Percentiles rank a stretch among this genome's conserved stretches.
phyloP scores from a whole-genome alignment of 495 filamentous ascomycete species.

The Neurospora cerealis region DNA sequence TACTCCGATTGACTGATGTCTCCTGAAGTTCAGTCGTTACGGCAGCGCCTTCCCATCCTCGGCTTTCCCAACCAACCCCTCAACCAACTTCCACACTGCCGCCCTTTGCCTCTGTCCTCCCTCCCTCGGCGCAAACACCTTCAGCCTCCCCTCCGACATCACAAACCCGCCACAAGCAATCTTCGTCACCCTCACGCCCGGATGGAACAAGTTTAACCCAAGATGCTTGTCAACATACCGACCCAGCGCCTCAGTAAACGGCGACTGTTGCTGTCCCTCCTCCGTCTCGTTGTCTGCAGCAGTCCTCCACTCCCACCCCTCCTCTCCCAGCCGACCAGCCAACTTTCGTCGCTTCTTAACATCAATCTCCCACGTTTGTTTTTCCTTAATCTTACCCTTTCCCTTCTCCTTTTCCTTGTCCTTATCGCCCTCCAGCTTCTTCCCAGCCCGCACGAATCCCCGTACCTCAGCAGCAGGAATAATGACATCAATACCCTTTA shows the following conservation, averaged over 20 bases:
- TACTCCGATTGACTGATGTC: neutral
- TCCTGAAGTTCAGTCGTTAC: no score
- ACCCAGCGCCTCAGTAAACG: slow-evolving; percentile 34
- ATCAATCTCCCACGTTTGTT: slow-evolving; percentile 15
- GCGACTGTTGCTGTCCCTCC: slow-evolving; percentile 19
- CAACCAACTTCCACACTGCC: slow-evolving; percentile 8
- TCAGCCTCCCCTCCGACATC: slow-evolving; percentile 32
- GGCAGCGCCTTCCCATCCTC: no score
- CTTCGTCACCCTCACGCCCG: slow-evolving; percentile 29
- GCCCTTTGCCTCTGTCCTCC: neutral
- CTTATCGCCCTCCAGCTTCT: neutral
- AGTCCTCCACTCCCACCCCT: slow-evolving; percentile 36
- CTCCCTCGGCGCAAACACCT: slow-evolving; percentile 25
- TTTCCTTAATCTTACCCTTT: slow-evolving; percentile 5
- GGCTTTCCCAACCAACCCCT: slow-evolving; percentile 9
- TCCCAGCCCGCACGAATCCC: slow-evolving; percentile 11
- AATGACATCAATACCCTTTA: slow-evolving; percentile 34
- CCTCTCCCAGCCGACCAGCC: slow-evolving; percentile 29
- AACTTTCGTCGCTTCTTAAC: slow-evolving; percentile 23
- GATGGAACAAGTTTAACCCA: slow-evolving; percentile 35
- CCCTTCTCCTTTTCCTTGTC: neutral
- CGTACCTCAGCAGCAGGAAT: slow-evolving; percentile 27
- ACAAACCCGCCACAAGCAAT: slow-evolving; percentile 37
- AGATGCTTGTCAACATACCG: slow-evolving; percentile 30
- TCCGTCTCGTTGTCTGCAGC: neutral